Evolutionary conservation across 2,329 filamentous ascomycete genomes (phyloP), one percentile per base, ranked within the genome.

Genomic region (Bipolaris oryzae): DNA sequence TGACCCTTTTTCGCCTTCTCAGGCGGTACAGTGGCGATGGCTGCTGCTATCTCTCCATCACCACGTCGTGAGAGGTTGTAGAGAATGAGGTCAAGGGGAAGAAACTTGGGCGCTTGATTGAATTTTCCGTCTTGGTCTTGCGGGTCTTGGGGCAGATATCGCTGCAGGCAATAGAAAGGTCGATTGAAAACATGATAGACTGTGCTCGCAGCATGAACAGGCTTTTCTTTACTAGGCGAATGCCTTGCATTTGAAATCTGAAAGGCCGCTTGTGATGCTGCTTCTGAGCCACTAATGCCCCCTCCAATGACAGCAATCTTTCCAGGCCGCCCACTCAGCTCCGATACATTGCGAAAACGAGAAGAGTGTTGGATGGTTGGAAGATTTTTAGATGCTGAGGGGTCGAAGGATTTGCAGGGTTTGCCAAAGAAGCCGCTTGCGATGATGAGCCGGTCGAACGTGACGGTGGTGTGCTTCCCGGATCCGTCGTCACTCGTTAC

Each of bases 211-310:
- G 72, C 60, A 46, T 73, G 77, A 1, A 38, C 37, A 34, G 60
- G 52, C 31, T 73, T 68, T 2, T 48, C 49, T 10, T 60, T 61
- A 5, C 63, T 66, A 0, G 87, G 84, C 0, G 84, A 82, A 70
- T 89, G 79, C 11, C 76, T 74, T 2, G 83, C 82, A 5, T 86
- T 86, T 0, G 90, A 93, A 1, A 94, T 74, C 60, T 92, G 86
- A 4, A 86, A 81, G 10, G 89, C 90, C 47, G 93, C 84, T 1
- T 87, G 87, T 9, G 86, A 87, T 0, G 90, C 88, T 46, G 89
- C 88, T 77, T 96, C 91, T 5, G 90, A 85, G 0, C 90, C 91
- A 2, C 90, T 94, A 83, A 95, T 92, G 66, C 92, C 90, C 0
- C 90, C 91, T 0, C 91, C 91, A 1, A 92, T 85, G 0, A 96